Base-by-base conservation (phyloP, 106 monocot genomes). In the Iris macrosiphon region DNA sequence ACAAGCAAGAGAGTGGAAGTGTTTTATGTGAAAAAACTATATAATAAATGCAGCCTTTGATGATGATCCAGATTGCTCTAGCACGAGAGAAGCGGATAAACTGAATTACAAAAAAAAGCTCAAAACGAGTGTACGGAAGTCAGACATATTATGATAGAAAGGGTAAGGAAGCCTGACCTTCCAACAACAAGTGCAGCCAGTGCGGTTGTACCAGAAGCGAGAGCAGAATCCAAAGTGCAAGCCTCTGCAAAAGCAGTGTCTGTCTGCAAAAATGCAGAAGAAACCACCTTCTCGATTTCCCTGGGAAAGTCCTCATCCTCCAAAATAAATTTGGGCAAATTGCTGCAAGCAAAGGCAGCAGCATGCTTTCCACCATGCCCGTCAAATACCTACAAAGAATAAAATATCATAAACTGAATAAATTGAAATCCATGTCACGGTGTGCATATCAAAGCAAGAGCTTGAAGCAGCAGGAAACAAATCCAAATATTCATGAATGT, bases 281-380 rank as follows among this genome's bases (percentile, higher is more conserved):
- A 43, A 31, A 93, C 43, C 11, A 79, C 83, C 64, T 65, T 83
- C 58, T 83, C 83, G 17, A 93, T 74, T 20, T 93, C 71, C 47
- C 59, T 53, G 2, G 87, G 87, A 55, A 87, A 93, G 33, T 66
- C 68, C 28, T 64, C 66, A 69, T 88, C 72, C 53, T 88, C 80
- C 9, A 70, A 23, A 40, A 93, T 75, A 53, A 77, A 80, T 69
- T 63, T 83, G 12, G 68, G 79, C 55, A 83, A 72, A 35, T 93
- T 80, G 69, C 69, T 75, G 57, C 81, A 81, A 20, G 70, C 80
- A 72, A 84, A 93, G 13, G 83, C 93, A 27, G 93, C 87, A 51
- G 93, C 93, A 69, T 93, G 83, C 63, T 77, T 88, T 69, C 93
- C 93, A 40, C 88, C 87, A 67, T 93, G 93, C 9, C 93, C 93